Base-by-base conservation (phyloP, 495 filamentous ascomycete species). In the Lasiosphaeris hirsuta region DNA sequence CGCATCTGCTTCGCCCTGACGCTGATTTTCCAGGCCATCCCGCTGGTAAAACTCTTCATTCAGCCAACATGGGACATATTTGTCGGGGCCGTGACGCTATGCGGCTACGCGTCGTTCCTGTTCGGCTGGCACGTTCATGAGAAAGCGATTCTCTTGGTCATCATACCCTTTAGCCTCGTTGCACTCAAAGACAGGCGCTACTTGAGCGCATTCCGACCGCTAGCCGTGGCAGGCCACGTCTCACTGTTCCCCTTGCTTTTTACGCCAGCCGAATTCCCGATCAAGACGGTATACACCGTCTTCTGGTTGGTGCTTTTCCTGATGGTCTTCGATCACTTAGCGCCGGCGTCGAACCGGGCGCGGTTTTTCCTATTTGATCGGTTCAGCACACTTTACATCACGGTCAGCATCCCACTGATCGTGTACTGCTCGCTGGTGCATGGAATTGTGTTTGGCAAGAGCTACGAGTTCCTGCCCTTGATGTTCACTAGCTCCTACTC, bases 81-180 rank as follows among this genome's bases (percentile, higher is more conserved):
- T 69, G 76, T 97, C 49, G 90, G 90, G 8, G 89, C 90, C 4
- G 78, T 97, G 13, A 97, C 92, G 1, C 85, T 97, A n/a, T 97
- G 93, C 64, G 94, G 89, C 50, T 98, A 96, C 63, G 90, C 92
- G 0, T 96, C 94, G 0, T 98, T 98, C 75, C 81, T 98, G 17
- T 97, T 97, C 57, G 93, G 94, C 49, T 98, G 94, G 94, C 94
- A 98, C 66, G 94, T 98, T 15, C 94, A 98, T 63, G 94, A 98
- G 64, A 98, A 98, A 66, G 94, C 94, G 7, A 89, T 98, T 34
- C 84, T 98, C 11, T 80, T 97, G 48, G 88, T 97, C 63, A 90
- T 98, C 63, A 89, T 97, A 54, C 94, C 94, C 0, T 97, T 98
- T 79, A 93, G 88, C 63, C 81, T 98, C 56, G 88, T 98, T 54